Conservation (phyloP, 2,329 filamentous ascomycete species). For the Ilyonectria sp. region DNA sequence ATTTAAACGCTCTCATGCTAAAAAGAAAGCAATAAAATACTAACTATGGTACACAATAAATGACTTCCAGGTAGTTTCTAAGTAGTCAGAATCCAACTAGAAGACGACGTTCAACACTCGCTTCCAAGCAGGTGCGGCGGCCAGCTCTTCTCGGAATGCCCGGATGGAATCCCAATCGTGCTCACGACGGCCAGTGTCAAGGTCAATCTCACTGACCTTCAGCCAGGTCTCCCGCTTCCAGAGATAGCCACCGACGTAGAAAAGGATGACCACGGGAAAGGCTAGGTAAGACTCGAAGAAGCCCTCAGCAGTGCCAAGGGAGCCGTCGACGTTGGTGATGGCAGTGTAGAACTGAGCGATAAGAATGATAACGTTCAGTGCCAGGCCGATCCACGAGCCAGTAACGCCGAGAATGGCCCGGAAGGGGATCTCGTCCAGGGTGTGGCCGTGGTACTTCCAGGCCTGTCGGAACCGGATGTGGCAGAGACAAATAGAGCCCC, state of each 20-base stretch:
- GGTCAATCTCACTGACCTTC: conserved; percentile 72
- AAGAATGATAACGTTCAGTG: conserved; percentile 70
- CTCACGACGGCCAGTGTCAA: conserved; percentile 75
- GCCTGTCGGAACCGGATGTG: conserved; percentile 79
- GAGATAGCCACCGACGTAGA: conserved; percentile 69
- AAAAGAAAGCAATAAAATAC: not conserved
- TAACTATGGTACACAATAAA: not conserved
- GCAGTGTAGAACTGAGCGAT: conserved; percentile 69
- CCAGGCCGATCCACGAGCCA: conserved; percentile 76
- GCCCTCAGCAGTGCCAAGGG: conserved; percentile 50
- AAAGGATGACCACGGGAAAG: conserved; percentile 67
- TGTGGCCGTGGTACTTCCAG: conserved; percentile 74
- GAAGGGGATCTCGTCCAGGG: conserved; percentile 78
- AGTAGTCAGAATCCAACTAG: conserved; percentile 13
- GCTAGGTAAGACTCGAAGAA: conserved; percentile 72
- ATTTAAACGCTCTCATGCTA: not conserved
- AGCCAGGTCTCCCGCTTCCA: conserved; percentile 77
- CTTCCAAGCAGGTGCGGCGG: conserved; percentile 63
- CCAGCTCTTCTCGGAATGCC: conserved; percentile 60
- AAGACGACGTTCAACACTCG: conserved; percentile 52
- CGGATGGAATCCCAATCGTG: conserved; percentile 74
- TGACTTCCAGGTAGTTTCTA: not conserved
- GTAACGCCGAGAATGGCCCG: conserved; percentile 71
- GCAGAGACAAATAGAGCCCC: conserved; percentile 77
- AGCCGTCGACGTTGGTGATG: conserved; percentile 55